Percentiles rank a stretch among this genome's conserved stretches.
These are phyloP conservation scores for Nemania diffusa DNA, from an alignment of 2,329 filamentous ascomycete species.

Conservation along the genomic window DNA sequence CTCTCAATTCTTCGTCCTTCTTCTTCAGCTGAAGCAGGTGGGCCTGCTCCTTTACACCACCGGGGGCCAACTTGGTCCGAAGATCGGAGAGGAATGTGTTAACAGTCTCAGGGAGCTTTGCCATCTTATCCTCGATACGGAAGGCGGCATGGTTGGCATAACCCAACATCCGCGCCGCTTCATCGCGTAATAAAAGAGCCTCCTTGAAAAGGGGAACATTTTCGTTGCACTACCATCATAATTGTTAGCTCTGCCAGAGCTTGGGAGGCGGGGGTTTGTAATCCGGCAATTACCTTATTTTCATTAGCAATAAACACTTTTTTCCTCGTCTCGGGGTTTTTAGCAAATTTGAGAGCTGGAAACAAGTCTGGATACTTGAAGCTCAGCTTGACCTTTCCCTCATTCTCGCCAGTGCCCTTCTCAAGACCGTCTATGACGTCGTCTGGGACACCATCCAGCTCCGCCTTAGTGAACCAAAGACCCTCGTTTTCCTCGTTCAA, in stretches of 20 bases:
- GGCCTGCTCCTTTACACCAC: slow-evolving; percentile 75
- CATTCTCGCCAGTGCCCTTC: slow-evolving; percentile 77
- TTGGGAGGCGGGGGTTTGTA: neutral
- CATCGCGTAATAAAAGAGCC: slow-evolving; percentile 78
- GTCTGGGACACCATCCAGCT: slow-evolving; percentile 78
- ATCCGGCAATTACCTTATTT: slow-evolving; percentile 69
- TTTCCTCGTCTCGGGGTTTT: slow-evolving; percentile 73
- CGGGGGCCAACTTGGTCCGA: slow-evolving; percentile 71
- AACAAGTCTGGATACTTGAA: slow-evolving; percentile 89
- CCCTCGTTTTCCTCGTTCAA: slow-evolving; percentile 86
- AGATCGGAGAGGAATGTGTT: slow-evolving; percentile 78
- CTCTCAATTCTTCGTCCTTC: slow-evolving; percentile 70
- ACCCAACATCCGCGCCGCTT: slow-evolving; percentile 79
- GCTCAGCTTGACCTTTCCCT: slow-evolving; percentile 77
- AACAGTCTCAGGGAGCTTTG: slow-evolving; percentile 78
- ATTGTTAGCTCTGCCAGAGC: neutral
- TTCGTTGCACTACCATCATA: slow-evolving; percentile 66
- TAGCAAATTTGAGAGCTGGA: slow-evolving; percentile 80
- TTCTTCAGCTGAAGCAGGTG: slow-evolving; percentile 81
- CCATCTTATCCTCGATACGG: slow-evolving; percentile 86
- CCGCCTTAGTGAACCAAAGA: slow-evolving; percentile 78
- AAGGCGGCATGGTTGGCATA: slow-evolving; percentile 82
- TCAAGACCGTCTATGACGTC: slow-evolving; percentile 75
- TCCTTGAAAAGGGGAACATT: slow-evolving; percentile 81
- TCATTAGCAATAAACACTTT: slow-evolving; percentile 79